These are phyloP conservation scores for Zymoseptoria pseudotritici DNA, from an alignment of 2,329 filamentous ascomycete species.

Conservation along the genomic window DNA sequence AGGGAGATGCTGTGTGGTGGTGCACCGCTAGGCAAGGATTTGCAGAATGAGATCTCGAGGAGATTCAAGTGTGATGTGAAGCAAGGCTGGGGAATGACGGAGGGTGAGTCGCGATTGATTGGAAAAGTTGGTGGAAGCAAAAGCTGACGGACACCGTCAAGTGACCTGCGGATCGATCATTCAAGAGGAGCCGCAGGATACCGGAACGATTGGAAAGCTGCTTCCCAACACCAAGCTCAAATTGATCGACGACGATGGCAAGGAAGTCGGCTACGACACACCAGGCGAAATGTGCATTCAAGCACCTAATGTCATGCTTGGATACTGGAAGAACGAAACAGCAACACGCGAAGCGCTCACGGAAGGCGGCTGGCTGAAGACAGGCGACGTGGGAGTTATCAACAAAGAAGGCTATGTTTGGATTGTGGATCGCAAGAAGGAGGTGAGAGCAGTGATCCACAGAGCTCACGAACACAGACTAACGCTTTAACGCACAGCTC, in stretches of 20 bases:
- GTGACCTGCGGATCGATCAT: conserved; percentile 35
- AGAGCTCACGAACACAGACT: neutral
- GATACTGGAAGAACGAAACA: conserved; percentile 36
- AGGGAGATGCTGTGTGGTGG: conserved; percentile 36
- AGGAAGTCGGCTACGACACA: conserved; percentile 32
- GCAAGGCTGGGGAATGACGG: conserved; percentile 36
- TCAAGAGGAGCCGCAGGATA: conserved; percentile 27
- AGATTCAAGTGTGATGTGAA: conserved; percentile 31
- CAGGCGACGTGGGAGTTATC: conserved; percentile 28
- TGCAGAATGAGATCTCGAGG: conserved; percentile 34
- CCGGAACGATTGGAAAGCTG: conserved; percentile 35
- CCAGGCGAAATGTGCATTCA: conserved; percentile 36
- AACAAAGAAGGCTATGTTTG: conserved; percentile 28
- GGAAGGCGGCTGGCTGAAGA: conserved; percentile 34
- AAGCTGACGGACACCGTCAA: conserved; percentile 8
- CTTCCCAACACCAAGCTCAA: conserved; percentile 34
- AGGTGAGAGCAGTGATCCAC: conserved; percentile 4
- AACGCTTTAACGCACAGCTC: conserved; percentile 20
- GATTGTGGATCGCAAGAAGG: conserved; percentile 33
- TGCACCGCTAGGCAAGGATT: conserved; percentile 36
- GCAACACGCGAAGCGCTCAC: conserved; percentile 33
- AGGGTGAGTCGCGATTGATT: neutral
- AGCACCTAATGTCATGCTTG: conserved; percentile 35
- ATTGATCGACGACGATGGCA: conserved; percentile 36
- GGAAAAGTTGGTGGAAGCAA: neutral